phyloP scores from a whole-genome alignment of 805 yeast species.

The Henningerozyma blattae region DNA sequence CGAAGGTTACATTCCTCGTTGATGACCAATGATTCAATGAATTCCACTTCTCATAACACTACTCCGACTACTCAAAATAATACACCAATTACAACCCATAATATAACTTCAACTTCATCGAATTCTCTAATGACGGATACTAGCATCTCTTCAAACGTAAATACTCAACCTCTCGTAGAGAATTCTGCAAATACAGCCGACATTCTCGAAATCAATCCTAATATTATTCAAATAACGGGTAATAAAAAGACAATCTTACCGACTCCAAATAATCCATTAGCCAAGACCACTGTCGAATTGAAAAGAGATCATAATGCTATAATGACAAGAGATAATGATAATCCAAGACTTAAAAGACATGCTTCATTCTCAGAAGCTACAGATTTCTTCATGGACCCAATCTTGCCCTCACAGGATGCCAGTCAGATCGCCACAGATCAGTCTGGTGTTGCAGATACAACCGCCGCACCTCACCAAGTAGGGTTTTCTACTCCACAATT shows the following conservation, averaged over 20 bases:
- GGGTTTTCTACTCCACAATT: conserved; percentile 75
- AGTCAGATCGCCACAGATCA: neutral
- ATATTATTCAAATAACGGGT: conserved; percentile 28
- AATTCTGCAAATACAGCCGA: too few species aligned
- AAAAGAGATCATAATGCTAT: conserved; percentile 15
- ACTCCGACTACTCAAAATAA: neutral
- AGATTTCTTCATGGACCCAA: conserved; percentile 8
- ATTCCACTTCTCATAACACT: neutral
- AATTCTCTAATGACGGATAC: conserved; percentile 5
- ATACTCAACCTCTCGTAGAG: too few species aligned
- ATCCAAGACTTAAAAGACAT: conserved; percentile 23
- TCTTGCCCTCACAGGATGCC: neutral
- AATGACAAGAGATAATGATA: conserved; percentile 1
- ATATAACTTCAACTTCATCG: neutral
- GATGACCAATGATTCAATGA: conserved; percentile 9
- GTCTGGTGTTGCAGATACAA: conserved; percentile 3
- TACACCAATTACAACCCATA: conserved; percentile 1
- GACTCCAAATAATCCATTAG: conserved; percentile 19
- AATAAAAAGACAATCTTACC: conserved; percentile 29
- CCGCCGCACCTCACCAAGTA: conserved; percentile 44
- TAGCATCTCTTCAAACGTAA: too few species aligned
- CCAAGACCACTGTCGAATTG: conserved; percentile 20
- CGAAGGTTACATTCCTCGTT: conserved; percentile 69
- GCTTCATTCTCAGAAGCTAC: conserved; percentile 31
- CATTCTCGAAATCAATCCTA: conserved; percentile 19